Evolutionary conservation across 371 early-diverging fungal species (phyloP), one percentile per base, ranked within the genome.

Genomic region (Rhizopus arrhizus): DNA sequence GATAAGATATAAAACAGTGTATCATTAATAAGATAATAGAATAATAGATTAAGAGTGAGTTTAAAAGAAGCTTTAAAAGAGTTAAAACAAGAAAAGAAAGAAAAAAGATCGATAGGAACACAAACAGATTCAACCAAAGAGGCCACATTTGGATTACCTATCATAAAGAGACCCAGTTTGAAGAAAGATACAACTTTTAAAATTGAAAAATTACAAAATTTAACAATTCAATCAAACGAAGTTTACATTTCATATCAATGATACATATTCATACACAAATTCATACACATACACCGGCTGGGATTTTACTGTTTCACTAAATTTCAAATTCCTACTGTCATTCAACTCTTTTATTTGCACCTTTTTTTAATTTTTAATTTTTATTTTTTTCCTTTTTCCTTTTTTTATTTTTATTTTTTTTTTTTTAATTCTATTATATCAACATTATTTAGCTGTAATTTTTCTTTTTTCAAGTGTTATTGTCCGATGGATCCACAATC

Each of bases 401-500:
- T 43, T 43, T 43, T 13, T 43, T 43, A 0, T 43, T 43, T 43
- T 43, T 11, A 2, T n/a, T 43, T 40, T 40, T 12, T 40, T 40
- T 40, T 40, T 40, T 40, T 40, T 40, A 0, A 10, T 7, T 12
- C 40, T 40, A 40, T 12, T 7, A 40, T 12, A 40, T 40, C 40
- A 40, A 40, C 40, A 40, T 43, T 43, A 5, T 43, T 13, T 43
- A 5, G 8, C 15, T 43, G 5, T 43, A 5, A 13, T 43, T 43
- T 43, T 43, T 43, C n/a, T 43, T 43, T 4, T 43, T 43, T 43
- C 40, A 43, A 12, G 12, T 12, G n/a, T n/a, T 22, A 36, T 38
- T 22, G 32, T 35, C 22, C 29, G n/a, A 66, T 62, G 58, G 58
- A 61, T 38, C 58, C 58, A 57, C 49, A 48, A 61, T 42, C 66